Percentiles rank a stretch among this genome's conserved stretches.
Conservation (phyloP, 805 yeast genomes). For the Metschnikowia sp. region DNA sequence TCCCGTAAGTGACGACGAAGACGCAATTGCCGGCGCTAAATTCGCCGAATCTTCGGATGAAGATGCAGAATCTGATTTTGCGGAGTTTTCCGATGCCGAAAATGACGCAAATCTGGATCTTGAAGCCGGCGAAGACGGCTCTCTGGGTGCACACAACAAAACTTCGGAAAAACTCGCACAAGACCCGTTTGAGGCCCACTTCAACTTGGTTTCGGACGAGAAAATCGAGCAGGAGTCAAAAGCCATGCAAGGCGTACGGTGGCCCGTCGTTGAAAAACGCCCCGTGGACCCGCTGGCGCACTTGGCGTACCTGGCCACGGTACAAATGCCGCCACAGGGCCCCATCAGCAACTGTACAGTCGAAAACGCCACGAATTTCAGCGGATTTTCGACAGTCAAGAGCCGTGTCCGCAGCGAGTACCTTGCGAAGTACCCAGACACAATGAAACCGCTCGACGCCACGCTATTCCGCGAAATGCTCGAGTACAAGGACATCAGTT, state of each 20-base stretch:
- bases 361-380: constrained; percentile 15
- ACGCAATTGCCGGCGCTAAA: constrained; percentile 30
- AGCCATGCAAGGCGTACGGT: constrained; percentile 21
- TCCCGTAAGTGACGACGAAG: constrained; percentile 5
- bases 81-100: constrained; percentile 12
- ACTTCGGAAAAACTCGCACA: constrained; percentile 19
- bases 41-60: constrained; percentile 18
- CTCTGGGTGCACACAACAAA: no score
- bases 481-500: constrained; percentile 67
- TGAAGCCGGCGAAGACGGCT: no score
- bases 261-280: constrained; percentile 25
- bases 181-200: constrained; percentile 81
- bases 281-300: constrained; percentile 23
- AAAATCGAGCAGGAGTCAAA: constrained; percentile 27
- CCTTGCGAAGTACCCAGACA: constrained; percentile 12
- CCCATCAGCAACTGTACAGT: constrained; percentile 12
- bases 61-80: constrained; percentile 18
- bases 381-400: constrained; percentile 20
- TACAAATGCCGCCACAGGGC: constrained; percentile 33
- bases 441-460: constrained; percentile 39
- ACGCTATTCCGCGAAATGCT: constrained; percentile 61
- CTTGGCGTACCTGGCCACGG: constrained; percentile 28
- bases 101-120: not conserved
- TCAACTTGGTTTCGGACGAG: constrained; percentile 48
- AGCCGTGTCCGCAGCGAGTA: constrained; percentile 26